Base-by-base conservation (phyloP, 768 basidiomycete species). In the Lactarius trivialis region DNA sequence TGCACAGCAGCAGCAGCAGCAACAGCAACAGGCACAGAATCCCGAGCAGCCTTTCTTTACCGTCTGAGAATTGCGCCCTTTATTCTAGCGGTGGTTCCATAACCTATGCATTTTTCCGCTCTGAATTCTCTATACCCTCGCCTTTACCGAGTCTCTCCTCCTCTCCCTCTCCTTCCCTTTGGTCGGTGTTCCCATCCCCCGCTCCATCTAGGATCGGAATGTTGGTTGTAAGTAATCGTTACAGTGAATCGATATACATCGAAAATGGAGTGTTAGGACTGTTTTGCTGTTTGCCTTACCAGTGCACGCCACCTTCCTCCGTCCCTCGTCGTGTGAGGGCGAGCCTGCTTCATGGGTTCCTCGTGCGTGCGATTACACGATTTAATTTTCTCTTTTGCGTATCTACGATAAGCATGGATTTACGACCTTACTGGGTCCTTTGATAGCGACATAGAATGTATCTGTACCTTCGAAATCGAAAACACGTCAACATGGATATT, bases 1-100 rank as follows among this genome's bases (percentile, higher is more conserved):
- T 53, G 76, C 79, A 58, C 82, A 81, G 65, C 78, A 81, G 59
- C 82, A 81, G 65, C 78, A 81, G 59, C 83, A 85, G 70, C 79
- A 81, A 60, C 80, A 76, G 55, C 74, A 83, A 60, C 79, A 80
- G 68, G 73, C 76, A 61, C 79, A 81, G 62, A 67, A 54, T 58
- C 66, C 49, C 52, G 72, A 75, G 19, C 73, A 72, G 61, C 73
- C 74, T 1, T 75, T 75, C 67, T 75, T 75, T 64, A 71, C 70
- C 7, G 70, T 75, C 63, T 74, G 28, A 60, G 39, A 30, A n/a
- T 15, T 17, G 2, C 55, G 5, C 45, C 12, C 33, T 19, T 54
- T 37, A 34, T 43, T 51, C 26, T 24, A 17, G n/a, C 28, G 48
- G 9, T 24, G 32, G n/a, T 19, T 17, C 14, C 26, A 28, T 41